Evolutionary conservation across 2,329 filamentous ascomycete genomes (phyloP).

Genomic region (Sporothrix dimorphospora): DNA sequence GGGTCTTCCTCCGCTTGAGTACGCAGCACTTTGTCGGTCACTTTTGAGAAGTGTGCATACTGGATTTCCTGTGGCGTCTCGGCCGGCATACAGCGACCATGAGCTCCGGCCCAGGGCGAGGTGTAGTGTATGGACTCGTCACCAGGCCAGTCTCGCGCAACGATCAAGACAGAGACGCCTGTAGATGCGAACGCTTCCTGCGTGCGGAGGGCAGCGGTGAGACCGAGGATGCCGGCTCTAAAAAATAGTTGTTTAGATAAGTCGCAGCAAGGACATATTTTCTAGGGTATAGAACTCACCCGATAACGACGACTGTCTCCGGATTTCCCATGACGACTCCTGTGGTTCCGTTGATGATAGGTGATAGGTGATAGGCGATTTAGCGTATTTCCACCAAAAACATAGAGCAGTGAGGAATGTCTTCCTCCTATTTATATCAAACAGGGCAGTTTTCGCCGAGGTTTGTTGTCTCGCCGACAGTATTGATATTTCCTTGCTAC

Average conservation of each 20-base stretch:
- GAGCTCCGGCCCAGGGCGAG: background rate
- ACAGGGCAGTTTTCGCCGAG: too few species aligned
- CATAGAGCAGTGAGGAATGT: too few species aligned
- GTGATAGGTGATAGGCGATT: too few species aligned
- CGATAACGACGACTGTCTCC: background rate
- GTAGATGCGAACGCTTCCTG: constrained; percentile 36
- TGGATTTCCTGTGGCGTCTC: background rate
- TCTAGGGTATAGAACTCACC: background rate
- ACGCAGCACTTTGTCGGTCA: constrained; percentile 36
- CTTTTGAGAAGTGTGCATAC: background rate
- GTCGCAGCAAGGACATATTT: background rate
- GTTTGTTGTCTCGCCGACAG: too few species aligned
- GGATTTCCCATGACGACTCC: background rate
- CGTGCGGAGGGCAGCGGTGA: background rate
- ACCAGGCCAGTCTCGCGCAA: constrained; percentile 50
- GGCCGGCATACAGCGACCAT: background rate
- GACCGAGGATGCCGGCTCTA: constrained; percentile 17
- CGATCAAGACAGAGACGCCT: constrained; percentile 42
- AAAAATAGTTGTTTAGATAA: too few species aligned
- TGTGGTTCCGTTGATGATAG: background rate
- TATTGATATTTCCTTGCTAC: too few species aligned
- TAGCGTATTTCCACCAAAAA: too few species aligned
- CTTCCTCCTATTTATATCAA: too few species aligned
- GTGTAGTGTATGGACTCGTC: constrained; percentile 34
- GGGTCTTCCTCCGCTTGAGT: constrained; percentile 43